Percentiles rank a stretch among this genome's conserved stretches.
These are phyloP conservation scores for Phytopythium oedochilum DNA, from an alignment of 352 stramenopile species.

Conservation along the genomic window DNA sequence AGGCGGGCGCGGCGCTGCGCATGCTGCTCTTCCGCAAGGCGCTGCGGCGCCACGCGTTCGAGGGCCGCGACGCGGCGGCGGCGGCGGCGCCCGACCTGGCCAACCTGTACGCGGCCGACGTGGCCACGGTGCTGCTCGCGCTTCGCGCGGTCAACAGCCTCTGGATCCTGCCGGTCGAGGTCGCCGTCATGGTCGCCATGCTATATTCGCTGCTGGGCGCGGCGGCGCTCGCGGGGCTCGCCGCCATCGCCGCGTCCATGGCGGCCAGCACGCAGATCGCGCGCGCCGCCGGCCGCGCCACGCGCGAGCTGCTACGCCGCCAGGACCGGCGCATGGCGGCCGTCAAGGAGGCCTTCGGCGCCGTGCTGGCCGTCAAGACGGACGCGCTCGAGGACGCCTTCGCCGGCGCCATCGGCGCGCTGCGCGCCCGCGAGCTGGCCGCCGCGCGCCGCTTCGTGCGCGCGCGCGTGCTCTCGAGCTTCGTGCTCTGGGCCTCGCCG, in stretches of 20 bases:
- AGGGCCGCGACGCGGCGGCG: slow-evolving; percentile 5
- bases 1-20: slow-evolving; percentile 27
- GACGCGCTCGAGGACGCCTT: slow-evolving; percentile 89
- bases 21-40: slow-evolving; percentile 41
- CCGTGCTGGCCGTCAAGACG: slow-evolving; percentile 96
- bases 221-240: slow-evolving; percentile 36
- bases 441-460: slow-evolving; percentile 59
- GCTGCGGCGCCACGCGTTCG: slow-evolving; percentile 18
- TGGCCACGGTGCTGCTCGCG: slow-evolving; percentile 44
- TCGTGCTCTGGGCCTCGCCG: slow-evolving; percentile 41
- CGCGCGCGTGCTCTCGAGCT: slow-evolving; percentile 47
- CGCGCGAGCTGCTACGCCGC: slow-evolving; percentile 72
- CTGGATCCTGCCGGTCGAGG: slow-evolving; percentile 46
- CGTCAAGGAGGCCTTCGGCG: slow-evolving; percentile 89
- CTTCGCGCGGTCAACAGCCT: slow-evolving; percentile 35
- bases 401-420: slow-evolving; percentile 54
- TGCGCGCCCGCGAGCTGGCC: slow-evolving; percentile 78
- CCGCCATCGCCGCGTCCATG: slow-evolving; percentile 25
- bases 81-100: slow-evolving; percentile 61
- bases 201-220: slow-evolving; percentile 30
- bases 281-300: slow-evolving; percentile 33
- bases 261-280: slow-evolving; percentile 49
- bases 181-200: slow-evolving; percentile 29
- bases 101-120: slow-evolving; percentile 93
- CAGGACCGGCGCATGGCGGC: slow-evolving; percentile 89